A percentile compares a stretch with the other conserved stretches of the same genome.
These are phyloP conservation scores for Capsella bursapastoris DNA, from an alignment of 345 rosid genomes.

Conservation along the genomic window DNA sequence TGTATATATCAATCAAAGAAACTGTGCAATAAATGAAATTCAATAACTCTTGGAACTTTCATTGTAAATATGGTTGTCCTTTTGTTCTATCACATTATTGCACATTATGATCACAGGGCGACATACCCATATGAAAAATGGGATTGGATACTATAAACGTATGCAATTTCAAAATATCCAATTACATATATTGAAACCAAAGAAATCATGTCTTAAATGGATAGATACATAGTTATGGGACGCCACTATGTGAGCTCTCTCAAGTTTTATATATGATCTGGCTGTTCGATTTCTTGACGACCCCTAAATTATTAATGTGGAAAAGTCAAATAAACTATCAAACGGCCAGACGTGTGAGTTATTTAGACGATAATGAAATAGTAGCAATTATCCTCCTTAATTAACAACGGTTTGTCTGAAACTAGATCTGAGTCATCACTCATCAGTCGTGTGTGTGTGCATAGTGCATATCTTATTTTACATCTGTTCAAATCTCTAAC, in stretches of 20 bases:
- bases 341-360: neutral
- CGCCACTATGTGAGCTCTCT: slow-evolving; percentile 33
- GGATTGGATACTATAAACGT: neutral
- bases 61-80: neutral
- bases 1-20: neutral
- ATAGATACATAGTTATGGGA: slow-evolving; percentile 34
- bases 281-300: slow-evolving; percentile 1
- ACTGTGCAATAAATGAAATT: neutral
- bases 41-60: neutral
- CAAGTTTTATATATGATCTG: slow-evolving; percentile 27
- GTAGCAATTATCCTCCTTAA: too few species aligned
- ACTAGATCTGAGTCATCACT: too few species aligned
- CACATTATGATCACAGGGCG: slow-evolving; percentile 26
- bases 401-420: too few species aligned
- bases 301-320: neutral
- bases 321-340: slow-evolving; percentile 24
- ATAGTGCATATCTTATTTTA: too few species aligned
- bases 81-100: slow-evolving; percentile 28
- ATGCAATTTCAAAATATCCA: neutral
- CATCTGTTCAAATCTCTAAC: neutral
- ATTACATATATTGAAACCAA: slow-evolving; percentile 8
- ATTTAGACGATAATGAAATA: too few species aligned
- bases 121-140: slow-evolving; percentile 35
- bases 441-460: too few species aligned
- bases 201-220: slow-evolving; percentile 9